Base-by-base conservation (phyloP, 2,329 filamentous ascomycete species). In the Fusarium miscanthi region DNA sequence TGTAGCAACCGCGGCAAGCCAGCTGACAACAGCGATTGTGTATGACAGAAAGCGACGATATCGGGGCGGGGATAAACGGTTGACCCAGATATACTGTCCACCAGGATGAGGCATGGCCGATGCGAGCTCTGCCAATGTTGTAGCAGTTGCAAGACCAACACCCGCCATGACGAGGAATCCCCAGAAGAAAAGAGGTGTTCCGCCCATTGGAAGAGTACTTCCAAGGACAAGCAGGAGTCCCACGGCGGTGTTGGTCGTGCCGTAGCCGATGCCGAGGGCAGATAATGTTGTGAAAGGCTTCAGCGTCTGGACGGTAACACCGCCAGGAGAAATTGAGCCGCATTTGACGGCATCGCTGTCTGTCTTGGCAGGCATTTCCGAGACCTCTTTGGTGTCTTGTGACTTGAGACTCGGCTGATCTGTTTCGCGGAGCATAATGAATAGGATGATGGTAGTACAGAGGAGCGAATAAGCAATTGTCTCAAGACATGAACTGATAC, bases 61-160 rank as follows among this genome's bases (percentile, higher is more conserved):
- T n/a, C 11, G 37, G 5, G 46, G 31, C 5, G 59, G 40, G 17
- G 62, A 49, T 2, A 65, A 37, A 0, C 35, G 62, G 8, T 63
- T 65, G 2, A 56, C 59, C 62, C 62, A 65, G 12, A 65, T 42
- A 4, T 64, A 64, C 11, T 64, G 62, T 6, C 62, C 62, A 0
- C 62, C 62, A 1, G 62, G 58, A 43, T 64, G 58, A 16, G 62
- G 62, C 45, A 64, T 64, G 3, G 62, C 62, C 2, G 62, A 64
- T 4, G 46, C 58, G 0, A 64, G 23, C 1, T 65, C 62, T 12
- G 59, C 59, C 4, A 65, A 31, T 5, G 62, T 63, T 1, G 41
- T 56, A 25, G 59, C 62, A 3, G 58, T 64, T 7, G 62, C 58
- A 35, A 63, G 38, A 12, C 62, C 58, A 11, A 64, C 46, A 5